A percentile compares a stretch with the other conserved stretches of the same genome.
Conservation (phyloP, 2,329 filamentous ascomycete species). For the Fusarium anguioides region DNA sequence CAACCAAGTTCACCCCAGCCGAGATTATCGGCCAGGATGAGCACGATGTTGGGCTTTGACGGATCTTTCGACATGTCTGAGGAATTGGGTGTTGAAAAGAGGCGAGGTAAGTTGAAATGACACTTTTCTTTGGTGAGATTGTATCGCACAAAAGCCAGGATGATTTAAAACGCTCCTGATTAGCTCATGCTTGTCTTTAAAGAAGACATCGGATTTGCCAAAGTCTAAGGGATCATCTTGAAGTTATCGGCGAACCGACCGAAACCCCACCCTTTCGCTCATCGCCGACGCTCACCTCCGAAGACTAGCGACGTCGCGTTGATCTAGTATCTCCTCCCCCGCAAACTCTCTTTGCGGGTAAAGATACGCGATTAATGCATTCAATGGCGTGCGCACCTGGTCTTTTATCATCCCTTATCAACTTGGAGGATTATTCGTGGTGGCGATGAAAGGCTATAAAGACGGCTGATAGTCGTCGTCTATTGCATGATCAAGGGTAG, state of each 20-base stretch:
- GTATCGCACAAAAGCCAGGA: background rate
- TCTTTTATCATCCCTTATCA: background rate
- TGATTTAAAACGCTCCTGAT: background rate
- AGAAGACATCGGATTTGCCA: background rate
- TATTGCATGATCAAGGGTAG: background rate
- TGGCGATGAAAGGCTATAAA: background rate
- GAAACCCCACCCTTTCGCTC: slow-evolving; percentile 32
- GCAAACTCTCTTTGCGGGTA: background rate
- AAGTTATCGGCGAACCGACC: background rate
- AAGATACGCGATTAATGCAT: slow-evolving; percentile 8
- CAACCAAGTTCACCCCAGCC: slow-evolving; percentile 53
- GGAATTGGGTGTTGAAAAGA: background rate
- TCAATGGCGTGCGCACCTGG: slow-evolving; percentile 6
- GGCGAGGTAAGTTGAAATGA: no score
- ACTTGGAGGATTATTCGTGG: background rate
- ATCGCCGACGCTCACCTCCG: slow-evolving; percentile 39
- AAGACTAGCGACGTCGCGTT: background rate
- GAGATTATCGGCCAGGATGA: slow-evolving; percentile 52
- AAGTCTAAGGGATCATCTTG: background rate
- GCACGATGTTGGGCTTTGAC: slow-evolving; percentile 46
- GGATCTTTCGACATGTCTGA: slow-evolving; percentile 26
- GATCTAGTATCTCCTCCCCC: background rate
- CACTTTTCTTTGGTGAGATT: no score
- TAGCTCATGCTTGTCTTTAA: background rate
- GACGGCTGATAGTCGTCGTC: background rate